Percentiles rank a stretch among this genome's conserved stretches.
phyloP scores from a whole-genome alignment of 331 rosid species.

The Erythrophleum ivorense region DNA sequence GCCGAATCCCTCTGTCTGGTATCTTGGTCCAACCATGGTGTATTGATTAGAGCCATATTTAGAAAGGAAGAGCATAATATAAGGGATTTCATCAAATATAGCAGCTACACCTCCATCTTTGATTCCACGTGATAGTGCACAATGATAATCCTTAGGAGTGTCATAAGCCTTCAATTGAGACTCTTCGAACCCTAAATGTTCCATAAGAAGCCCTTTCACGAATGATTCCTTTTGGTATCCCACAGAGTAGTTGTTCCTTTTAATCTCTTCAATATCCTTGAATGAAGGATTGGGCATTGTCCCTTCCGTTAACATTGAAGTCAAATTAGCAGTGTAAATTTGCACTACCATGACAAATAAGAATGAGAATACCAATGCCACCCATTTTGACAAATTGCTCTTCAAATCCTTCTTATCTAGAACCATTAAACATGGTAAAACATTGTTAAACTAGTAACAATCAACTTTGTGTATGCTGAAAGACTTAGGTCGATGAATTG shows the following conservation, averaged over 20 bases:
- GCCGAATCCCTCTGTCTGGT: not conserved
- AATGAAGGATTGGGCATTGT: not conserved
- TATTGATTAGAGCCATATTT: not conserved
- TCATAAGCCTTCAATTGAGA: not conserved
- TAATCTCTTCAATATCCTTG: not conserved
- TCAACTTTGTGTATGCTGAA: not conserved
- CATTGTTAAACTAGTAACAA: not conserved
- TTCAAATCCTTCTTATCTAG: not conserved
- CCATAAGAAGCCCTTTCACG: not conserved
- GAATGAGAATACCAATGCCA: not conserved
- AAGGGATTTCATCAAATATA: conserved; percentile 7
- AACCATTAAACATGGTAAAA: not conserved
- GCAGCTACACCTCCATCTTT: conserved; percentile 13
- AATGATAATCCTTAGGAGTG: not conserved
- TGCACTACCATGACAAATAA: not conserved
- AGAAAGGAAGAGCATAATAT: not conserved
- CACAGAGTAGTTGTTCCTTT: not conserved
- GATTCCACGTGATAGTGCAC: conserved; percentile 31
- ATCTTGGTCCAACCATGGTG: not conserved
- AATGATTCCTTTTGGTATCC: not conserved
- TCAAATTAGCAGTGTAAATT: not conserved
- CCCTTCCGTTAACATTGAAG: not conserved
- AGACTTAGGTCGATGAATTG: not conserved
- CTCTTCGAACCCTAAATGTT: not conserved
- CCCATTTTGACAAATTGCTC: not conserved